Conservation (phyloP, 139 green algal species). For the Micractinium conductrix region DNA sequence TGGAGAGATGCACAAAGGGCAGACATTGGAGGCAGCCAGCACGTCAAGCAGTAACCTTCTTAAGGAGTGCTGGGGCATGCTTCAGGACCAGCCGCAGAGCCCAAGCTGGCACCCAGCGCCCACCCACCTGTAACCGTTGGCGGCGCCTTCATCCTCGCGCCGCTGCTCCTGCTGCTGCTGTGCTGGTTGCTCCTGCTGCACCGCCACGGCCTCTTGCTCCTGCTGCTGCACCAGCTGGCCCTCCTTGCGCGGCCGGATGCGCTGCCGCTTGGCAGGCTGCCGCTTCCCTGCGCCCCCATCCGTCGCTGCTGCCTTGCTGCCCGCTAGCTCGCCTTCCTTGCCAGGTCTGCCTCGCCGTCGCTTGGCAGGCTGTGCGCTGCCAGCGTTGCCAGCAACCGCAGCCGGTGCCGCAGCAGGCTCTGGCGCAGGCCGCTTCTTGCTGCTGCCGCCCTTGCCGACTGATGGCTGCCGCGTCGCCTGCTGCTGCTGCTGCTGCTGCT, state of each 20-base stretch:
- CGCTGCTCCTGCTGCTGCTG: background rate
- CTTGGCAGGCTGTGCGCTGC: background rate
- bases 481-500: background rate
- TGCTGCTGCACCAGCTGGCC: background rate
- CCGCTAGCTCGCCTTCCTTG: background rate
- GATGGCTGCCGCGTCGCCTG: background rate
- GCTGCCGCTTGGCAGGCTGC: background rate
- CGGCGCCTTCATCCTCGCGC: background rate
- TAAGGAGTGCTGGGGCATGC: no score
- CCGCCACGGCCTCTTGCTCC: no score
- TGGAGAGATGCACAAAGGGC: background rate
- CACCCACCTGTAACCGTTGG: background rate
- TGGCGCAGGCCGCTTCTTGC: background rate
- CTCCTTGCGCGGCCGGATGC: background rate
- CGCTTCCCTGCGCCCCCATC: background rate
- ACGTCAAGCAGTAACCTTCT: background rate
- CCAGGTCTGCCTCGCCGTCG: background rate
- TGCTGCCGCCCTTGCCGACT: background rate
- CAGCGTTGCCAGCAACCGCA: no score
- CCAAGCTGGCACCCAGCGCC: no score
- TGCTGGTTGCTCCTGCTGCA: background rate
- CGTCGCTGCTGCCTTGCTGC: background rate
- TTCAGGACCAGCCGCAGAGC: no score
- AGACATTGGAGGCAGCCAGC: background rate
- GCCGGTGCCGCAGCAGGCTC: background rate